phyloP scores from a whole-genome alignment of 306 rosid species.

The Canavalia ensiformis region DNA sequence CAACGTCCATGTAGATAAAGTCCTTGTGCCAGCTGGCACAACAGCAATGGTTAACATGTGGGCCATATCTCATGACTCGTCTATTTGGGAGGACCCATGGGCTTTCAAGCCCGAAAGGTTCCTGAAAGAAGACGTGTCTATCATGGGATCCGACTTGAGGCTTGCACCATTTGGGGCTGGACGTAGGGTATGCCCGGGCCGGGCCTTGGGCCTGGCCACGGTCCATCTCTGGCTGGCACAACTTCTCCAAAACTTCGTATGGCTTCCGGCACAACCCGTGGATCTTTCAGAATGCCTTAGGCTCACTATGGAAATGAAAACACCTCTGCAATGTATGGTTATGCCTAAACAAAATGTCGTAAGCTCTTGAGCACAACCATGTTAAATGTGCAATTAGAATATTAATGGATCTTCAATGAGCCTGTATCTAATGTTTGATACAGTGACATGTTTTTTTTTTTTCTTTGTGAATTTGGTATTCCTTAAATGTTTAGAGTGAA shows the following conservation, averaged over 20 bases:
- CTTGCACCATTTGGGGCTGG: conserved; percentile 94
- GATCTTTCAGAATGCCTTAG: conserved; percentile 79
- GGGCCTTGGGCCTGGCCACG: conserved; percentile 74
- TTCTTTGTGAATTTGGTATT: conserved; percentile 1
- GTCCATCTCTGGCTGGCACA: conserved; percentile 86
- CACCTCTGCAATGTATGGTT: conserved; percentile 58
- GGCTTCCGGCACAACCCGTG: conserved; percentile 65
- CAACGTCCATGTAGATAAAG: conserved; percentile 72
- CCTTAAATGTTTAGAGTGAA: conserved; percentile 10
- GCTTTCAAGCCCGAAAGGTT: conserved; percentile 77
- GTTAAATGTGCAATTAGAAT: background rate
- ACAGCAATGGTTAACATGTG: conserved; percentile 97
- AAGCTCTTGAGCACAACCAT: background rate
- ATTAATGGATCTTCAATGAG: background rate
- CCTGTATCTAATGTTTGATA: background rate
- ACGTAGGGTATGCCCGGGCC: conserved; percentile 82
- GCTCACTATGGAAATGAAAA: conserved; percentile 86
- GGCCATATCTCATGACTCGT: conserved; percentile 83
- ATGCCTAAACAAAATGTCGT: conserved; percentile 27
- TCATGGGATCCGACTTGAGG: conserved; percentile 82
- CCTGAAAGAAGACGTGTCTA: conserved; percentile 63
- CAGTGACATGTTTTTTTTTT: background rate
- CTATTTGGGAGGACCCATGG: conserved; percentile 83
- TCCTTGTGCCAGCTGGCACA: conserved; percentile 83
- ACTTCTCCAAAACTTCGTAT: conserved; percentile 66